Conservation (phyloP, 2,329 filamentous ascomycete genomes). For the Fusarium sp. region DNA sequence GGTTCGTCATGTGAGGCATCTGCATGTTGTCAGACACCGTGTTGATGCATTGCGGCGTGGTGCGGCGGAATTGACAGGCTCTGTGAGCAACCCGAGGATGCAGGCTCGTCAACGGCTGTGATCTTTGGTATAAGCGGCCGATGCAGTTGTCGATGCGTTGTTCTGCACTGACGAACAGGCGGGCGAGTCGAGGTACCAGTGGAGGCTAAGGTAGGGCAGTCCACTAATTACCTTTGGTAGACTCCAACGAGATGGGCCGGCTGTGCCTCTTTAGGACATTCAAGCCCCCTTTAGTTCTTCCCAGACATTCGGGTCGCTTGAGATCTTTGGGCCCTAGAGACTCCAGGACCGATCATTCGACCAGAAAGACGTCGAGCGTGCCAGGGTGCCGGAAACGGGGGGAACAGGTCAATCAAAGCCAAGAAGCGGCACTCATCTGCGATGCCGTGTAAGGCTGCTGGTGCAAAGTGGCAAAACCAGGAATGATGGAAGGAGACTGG, state of each 20-base stretch:
- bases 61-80: slow-evolving; percentile 28
- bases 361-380: slow-evolving; percentile 38
- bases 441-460: slow-evolving; percentile 15
- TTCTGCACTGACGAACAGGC: slow-evolving; percentile 32
- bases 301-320: slow-evolving; percentile 54
- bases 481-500: background rate
- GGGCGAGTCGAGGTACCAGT: slow-evolving; percentile 36
- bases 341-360: slow-evolving; percentile 43
- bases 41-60: slow-evolving; percentile 35
- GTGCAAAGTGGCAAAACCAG: background rate
- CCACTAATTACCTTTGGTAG: slow-evolving; percentile 35
- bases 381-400: slow-evolving; percentile 37
- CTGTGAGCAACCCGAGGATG: slow-evolving; percentile 6
- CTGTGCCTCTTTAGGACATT: slow-evolving; percentile 50
- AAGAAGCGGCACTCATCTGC: slow-evolving; percentile 23
- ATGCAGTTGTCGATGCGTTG: slow-evolving; percentile 24
- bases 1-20: slow-evolving; percentile 25
- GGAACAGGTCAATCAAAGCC: slow-evolving; percentile 25
- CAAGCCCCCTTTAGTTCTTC: slow-evolving; percentile 53
- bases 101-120: slow-evolving; percentile 6
- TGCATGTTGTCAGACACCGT: slow-evolving; percentile 43
- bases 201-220: slow-evolving; percentile 30
- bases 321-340: slow-evolving; percentile 52
- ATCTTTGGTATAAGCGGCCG: slow-evolving; percentile 1
- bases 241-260: slow-evolving; percentile 43